phyloP scores from a whole-genome alignment of 176 grass and related monocot genomes.

The Eleusine indica region DNA sequence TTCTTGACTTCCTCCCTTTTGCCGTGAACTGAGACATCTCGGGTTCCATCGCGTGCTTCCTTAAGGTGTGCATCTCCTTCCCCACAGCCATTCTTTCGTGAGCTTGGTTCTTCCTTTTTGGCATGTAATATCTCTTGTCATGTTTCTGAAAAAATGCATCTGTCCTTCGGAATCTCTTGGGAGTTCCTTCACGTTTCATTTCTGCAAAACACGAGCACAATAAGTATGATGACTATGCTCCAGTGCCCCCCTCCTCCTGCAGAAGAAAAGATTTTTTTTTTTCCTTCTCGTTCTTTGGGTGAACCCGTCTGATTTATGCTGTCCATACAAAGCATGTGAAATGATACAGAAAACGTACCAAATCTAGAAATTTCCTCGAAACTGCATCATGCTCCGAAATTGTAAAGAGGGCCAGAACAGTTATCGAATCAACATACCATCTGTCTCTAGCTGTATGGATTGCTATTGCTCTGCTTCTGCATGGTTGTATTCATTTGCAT shows the following conservation, averaged over 20 bases:
- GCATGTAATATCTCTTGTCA: background rate
- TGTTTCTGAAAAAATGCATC: background rate
- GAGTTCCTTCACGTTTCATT: background rate
- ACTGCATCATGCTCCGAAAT: conserved; percentile 1
- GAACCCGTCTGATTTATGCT: background rate
- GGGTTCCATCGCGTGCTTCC: background rate
- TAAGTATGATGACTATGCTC: background rate
- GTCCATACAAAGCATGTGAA: conserved; percentile 2
- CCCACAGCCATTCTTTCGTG: background rate
- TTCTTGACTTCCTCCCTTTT: conserved; percentile 17
- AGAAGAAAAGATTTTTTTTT: background rate
- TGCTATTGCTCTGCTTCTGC: conserved; percentile 1
- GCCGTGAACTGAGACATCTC: conserved; percentile 8
- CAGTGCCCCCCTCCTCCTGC: background rate
- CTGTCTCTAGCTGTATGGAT: background rate
- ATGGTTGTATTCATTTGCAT: conserved; percentile 1
- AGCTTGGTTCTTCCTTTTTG: conserved; percentile 8
- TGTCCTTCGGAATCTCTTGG: background rate
- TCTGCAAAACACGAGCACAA: conserved; percentile 10
- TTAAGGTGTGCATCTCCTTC: conserved; percentile 45
- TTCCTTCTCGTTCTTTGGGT: background rate
- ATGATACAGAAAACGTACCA: background rate
- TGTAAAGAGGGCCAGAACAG: background rate
- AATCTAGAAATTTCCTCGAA: conserved; percentile 11
- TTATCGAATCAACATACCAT: background rate